Evolutionary conservation across 2,329 filamentous ascomycete genomes (phyloP), one percentile per base, ranked within the genome.

Genomic region (Sclerotinia sclerotiorum): DNA sequence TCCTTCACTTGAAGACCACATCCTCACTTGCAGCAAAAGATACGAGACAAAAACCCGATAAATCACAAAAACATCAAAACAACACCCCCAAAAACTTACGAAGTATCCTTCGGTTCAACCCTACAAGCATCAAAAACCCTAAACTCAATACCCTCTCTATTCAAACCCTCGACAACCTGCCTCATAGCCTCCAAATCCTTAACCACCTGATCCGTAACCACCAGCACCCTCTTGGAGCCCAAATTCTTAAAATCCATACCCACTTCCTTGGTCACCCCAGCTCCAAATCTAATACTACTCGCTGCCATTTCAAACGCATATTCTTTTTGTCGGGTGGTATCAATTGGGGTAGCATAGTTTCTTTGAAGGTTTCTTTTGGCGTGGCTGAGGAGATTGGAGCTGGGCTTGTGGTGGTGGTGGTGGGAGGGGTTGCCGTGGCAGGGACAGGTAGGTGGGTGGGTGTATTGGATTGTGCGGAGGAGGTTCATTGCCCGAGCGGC

Each of bases 241-340:
- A 99, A 85, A 78, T 99, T 98, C 80, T 88, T 90, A 74, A 98
- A 89, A 80, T 99, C 95, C 95, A 98, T 98, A 72, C 95, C 95
- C 27, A 99, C 93, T 80, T 99, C 95, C 79, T 93, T 92, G 32
- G 95, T 99, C 68, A 90, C 91, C 7, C 95, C 95, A 0, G 93
- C 92, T 0, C 95, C 95, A 75, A 98, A 99, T 17, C 95, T 88
- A 76, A 99, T 97, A 39, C 90, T 92, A 1, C 92, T 97, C 1
- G 95, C 93, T 0, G 95, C 95, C 94, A 99, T 97, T 79, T 99
- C 95, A 78, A 99, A 99, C 19, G 95, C 95, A 81, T 99, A 99
- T 79, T 99, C 95, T 79, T 96, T 97, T 76, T 93, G 87, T 72
- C 88, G 86, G 2, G 86, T 85, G 11, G 84, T 81, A 75, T 93